A percentile compares a stretch with the other conserved stretches of the same genome.
These are phyloP conservation scores for Cicer chorassanicum DNA, from an alignment of 306 rosid genomes.

Conservation along the genomic window DNA sequence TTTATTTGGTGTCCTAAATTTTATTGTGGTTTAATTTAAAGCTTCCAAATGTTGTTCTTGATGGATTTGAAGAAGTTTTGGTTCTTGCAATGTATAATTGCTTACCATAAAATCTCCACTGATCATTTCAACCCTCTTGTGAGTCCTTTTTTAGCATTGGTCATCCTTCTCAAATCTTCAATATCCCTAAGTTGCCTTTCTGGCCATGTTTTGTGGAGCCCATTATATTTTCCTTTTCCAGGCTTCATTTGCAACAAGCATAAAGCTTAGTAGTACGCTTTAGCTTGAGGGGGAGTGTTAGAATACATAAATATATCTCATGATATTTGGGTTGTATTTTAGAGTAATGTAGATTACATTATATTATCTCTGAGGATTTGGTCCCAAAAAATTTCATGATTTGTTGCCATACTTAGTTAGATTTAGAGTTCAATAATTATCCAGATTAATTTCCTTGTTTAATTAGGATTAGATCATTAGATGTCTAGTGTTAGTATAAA, in stretches of 20 bases:
- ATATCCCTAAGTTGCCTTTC: neutral
- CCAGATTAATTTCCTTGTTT: neutral
- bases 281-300: neutral
- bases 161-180: neutral
- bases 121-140: neutral
- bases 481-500: neutral
- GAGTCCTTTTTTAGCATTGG: neutral
- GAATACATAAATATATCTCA: neutral
- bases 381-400: neutral
- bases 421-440: neutral
- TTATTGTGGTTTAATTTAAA: neutral
- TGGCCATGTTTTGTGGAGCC: conserved; percentile 2
- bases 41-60: neutral
- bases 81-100: neutral
- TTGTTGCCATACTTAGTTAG: conserved; percentile 13
- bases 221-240: neutral
- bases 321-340: neutral
- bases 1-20: neutral
- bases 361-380: neutral
- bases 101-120: neutral
- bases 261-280: neutral
- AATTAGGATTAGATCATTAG: neutral
- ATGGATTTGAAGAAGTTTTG: neutral
- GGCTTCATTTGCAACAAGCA: neutral
- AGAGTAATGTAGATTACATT: conserved; percentile 2